phyloP scores from a whole-genome alignment of 495 filamentous ascomycete genomes.

The Daldinia caldariorum region DNA sequence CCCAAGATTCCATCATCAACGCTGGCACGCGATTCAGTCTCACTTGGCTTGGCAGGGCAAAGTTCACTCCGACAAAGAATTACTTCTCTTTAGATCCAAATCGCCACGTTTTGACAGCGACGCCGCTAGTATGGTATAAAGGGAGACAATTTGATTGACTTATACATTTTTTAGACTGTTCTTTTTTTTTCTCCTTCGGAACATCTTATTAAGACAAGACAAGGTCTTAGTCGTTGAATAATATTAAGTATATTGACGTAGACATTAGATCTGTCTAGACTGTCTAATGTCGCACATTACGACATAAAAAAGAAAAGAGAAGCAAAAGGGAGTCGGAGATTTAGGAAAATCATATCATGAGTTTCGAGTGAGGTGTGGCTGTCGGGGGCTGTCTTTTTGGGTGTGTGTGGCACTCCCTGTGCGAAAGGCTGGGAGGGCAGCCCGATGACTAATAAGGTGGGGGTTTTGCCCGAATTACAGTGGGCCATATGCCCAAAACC shows the following conservation, averaged over 20 bases:
- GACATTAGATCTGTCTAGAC: not conserved
- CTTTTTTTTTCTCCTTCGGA: too few relatives aligned
- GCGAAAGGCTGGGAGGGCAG: not conserved
- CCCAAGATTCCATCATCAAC: not conserved
- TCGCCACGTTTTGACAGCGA: slow-evolving; percentile 19
- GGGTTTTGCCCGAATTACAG: too few relatives aligned
- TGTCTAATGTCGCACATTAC: not conserved
- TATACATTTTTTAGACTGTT: too few relatives aligned
- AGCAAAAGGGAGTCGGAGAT: not conserved
- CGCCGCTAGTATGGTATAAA: not conserved
- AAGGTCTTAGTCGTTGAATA: too few relatives aligned
- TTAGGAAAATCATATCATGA: not conserved
- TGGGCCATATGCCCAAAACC: too few relatives aligned
- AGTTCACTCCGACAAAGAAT: slow-evolving; percentile 23
- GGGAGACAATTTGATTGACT: not conserved
- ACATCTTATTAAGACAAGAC: too few relatives aligned
- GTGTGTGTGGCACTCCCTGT: not conserved
- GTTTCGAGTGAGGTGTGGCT: not conserved
- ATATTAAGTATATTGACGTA: not conserved
- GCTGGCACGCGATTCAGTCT: slow-evolving; percentile 13
- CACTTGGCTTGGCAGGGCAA: slow-evolving; percentile 34
- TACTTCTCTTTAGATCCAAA: slow-evolving; percentile 15
- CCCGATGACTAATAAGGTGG: slow-evolving; percentile 35
- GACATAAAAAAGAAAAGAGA: not conserved
- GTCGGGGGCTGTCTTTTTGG: not conserved